These are phyloP conservation scores for Tylopilus felleus DNA, from an alignment of 768 basidiomycete species.

Conservation along the genomic window DNA sequence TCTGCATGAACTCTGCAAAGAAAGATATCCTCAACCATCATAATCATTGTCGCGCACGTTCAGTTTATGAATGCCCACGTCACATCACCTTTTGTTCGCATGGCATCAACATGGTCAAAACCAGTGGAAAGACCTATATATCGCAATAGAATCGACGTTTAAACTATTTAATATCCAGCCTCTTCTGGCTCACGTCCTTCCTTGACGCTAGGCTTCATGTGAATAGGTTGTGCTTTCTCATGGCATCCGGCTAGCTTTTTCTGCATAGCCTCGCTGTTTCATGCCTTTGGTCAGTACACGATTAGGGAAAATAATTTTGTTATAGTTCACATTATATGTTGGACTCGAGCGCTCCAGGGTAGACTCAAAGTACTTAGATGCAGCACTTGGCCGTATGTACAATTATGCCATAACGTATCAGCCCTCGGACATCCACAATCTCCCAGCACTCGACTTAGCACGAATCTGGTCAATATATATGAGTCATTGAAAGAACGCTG, in stretches of 20 bases:
- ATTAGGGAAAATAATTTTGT: constrained; percentile 16
- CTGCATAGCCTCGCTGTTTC: background rate
- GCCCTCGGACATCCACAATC: background rate
- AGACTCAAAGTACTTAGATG: constrained; percentile 4
- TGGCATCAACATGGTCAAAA: constrained; percentile 9
- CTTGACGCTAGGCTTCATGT: constrained; percentile 10
- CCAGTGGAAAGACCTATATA: constrained; percentile 25
- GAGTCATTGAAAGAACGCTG: background rate
- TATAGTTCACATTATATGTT: constrained; percentile 26
- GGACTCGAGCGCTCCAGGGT: constrained; percentile 4
- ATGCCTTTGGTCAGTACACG: constrained; percentile 10
- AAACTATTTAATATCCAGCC: constrained; percentile 25
- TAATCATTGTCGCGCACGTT: constrained; percentile 9
- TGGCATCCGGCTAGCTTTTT: constrained; percentile 6
- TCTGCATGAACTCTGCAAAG: constrained; percentile 16
- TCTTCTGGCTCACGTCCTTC: constrained; percentile 10
- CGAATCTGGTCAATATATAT: background rate
- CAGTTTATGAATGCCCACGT: constrained; percentile 7
- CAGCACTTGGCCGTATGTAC: background rate
- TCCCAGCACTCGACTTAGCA: background rate
- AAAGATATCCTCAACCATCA: constrained; percentile 4
- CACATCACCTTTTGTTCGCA: constrained; percentile 8
- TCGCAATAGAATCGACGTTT: constrained; percentile 15
- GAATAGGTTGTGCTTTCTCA: constrained; percentile 19
- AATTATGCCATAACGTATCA: background rate